Base-by-base conservation (phyloP, 169 alveolate genomes). In the Blepharisma undulans region DNA sequence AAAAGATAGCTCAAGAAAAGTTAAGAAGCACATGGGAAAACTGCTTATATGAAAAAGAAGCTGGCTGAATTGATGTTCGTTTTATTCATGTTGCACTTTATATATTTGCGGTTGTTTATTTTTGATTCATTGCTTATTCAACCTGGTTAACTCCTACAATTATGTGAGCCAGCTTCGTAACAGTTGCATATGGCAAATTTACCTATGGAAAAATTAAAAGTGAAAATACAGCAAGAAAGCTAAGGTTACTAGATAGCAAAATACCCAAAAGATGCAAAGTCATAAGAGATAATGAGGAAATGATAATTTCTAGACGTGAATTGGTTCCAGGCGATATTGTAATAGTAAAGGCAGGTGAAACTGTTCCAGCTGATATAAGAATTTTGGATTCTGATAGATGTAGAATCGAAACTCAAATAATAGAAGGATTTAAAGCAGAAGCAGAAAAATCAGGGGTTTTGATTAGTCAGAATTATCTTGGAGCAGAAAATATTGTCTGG, bases 341-440 rank as follows among this genome's bases (percentile, higher is more conserved):
- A 0, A 84, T 77, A 61, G 80, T 96, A 32, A 93, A 92, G 60
- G 92, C 91, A 27, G 98, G 98, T 66, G 97, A 94, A 21, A 95
- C 90, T 76, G 92, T 96, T 29, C 97, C 98, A 30, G 98, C 98
- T 78, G 98, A 96, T 89, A 87, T 96, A 29, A 90, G 96, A 84
- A 77, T 96, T 22, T 76, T 96, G 34, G 88, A 94, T 81, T 84
- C 94, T 12, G 96, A 94, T 66, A n/a, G 32, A 8, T 92, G 95
- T 96, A 96, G 95, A 74, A 97, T 96, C 25, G 96, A 94, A 72
- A 95, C n/a, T n/a, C n/a, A n/a, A n/a, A n/a, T n/a, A n/a, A n/a
- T n/a, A n/a, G n/a, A n/a, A n/a, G n/a, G n/a, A n/a, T n/a, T n/a
- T n/a, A n/a, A n/a, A n/a, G n/a, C n/a, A n/a, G n/a, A n/a, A n/a